Evolutionary conservation across 2,329 filamentous ascomycete genomes (phyloP), one percentile per base, ranked within the genome.

Genomic region (Exophiala aquamarina): DNA sequence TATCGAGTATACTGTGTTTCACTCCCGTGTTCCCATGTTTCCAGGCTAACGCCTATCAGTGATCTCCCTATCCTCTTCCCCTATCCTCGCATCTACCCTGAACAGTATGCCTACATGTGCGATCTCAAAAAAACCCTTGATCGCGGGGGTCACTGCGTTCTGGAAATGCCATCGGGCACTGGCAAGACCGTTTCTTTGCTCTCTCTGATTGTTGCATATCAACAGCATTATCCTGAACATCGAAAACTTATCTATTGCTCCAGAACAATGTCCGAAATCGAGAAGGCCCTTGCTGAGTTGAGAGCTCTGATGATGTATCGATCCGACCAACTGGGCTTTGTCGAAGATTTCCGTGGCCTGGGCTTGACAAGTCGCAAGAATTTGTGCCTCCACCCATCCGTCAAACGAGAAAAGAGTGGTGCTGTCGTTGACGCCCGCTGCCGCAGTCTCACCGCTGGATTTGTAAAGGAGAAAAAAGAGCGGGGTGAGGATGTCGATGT

Each of bases 211-310:
- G 84, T 98, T 48, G 92, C 93, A 33, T 98, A 98, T 63, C 94
- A 98, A 69, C 88, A 93, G 66, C 85, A 91, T 65, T 91, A 92
- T 62, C 89, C 91, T 3, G 89, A 95, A 64, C 89, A 93, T 61
- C 80, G 94, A 46, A 98, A 98, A 70, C 82, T 98, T 41, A 96
- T 98, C 46, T 98, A 98, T 70, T 98, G 93, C 75, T 98, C 93
- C 55, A 90, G 93, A 73, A 98, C 93, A 47, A 98, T 98, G 91
- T 98, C 93, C 29, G 93, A 98, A 72, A 98, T 98, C 62, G 93
- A 98, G 66, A 98, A 98, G 71, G 93, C 94, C 0, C 71, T 98
- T 42, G 88, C 89, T 8, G 93, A 98, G 69, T 68, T 98, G 59
- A 90, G 93, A 66, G 84, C 84, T 18, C 71, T 98, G 43, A 98